Evolutionary conservation across 768 basidiomycete species (phyloP), one percentile per base, ranked within the genome.

Genomic region (Myochromella boudieri): DNA sequence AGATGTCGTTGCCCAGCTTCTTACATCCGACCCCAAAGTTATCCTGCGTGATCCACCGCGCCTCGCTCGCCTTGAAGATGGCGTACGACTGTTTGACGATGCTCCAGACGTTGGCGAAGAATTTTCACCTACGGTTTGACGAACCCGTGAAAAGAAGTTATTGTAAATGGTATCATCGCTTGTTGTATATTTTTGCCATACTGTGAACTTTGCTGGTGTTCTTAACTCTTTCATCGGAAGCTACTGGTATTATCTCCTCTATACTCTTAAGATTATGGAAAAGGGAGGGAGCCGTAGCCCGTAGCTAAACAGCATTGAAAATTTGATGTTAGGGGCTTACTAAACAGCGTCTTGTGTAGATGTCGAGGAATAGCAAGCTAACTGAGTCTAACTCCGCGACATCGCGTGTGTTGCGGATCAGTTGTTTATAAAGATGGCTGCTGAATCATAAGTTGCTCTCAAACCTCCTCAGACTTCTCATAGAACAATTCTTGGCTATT

Each of bases 21-120:
- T 44, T 15, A 37, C 37, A n/a, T 43, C 11, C 5, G 46, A 50
- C 21, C 40, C 44, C n/a, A 51, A 51, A 22, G n/a, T 47, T 18
- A 43, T 39, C 31, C 41, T 47, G 15, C 40, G 22, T 27, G 51
- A 52, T 38, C 41, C 51, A n/a, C 51, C 45, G 9, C 42, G 37
- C 27, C 25, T 43, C 8, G 18, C 26, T 21, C 31, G 33, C 15
- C 14, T 49, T 17, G 9, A 31, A 6, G 24, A 6, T 17, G 48
- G 42, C 11, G 34, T 37, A 7, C 47, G 37, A 11, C 14, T 37
- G 34, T 49, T 49, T 17, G 42, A 44, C 17, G 14, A 43, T 21
- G 48, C 42, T 24, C 31, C 37, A 12, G 21, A 39, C 21, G 28
- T 44, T 9, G 48, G 42, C 28, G 29, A 39, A n/a, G 48, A 43